These are phyloP conservation scores for Arthroderma sp. DNA, from an alignment of 2,329 filamentous ascomycete genomes.

Conservation along the genomic window DNA sequence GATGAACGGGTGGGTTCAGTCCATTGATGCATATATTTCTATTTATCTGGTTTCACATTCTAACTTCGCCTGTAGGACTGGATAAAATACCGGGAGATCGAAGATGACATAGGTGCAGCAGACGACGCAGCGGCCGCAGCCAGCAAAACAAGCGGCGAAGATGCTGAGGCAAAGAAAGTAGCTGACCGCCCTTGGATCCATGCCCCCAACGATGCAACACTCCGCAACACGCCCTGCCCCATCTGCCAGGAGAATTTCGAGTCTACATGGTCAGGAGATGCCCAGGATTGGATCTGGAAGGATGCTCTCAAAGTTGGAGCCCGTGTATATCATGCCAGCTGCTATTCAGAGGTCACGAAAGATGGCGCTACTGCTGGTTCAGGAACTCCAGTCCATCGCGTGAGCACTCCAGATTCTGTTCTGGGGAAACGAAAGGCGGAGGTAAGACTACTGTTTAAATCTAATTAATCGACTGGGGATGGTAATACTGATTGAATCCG, in stretches of 20 bases:
- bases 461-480: neutral
- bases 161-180: conserved; percentile 37
- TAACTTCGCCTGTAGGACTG: conserved; percentile 50
- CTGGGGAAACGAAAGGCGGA: conserved; percentile 66
- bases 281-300: conserved; percentile 94
- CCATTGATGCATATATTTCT: neutral
- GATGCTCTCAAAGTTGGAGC: conserved; percentile 68
- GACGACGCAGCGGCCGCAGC: conserved; percentile 28
- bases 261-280: conserved; percentile 80
- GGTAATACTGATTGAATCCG: neutral
- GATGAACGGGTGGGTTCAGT: conserved; percentile 58
- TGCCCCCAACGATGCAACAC: conserved; percentile 64
- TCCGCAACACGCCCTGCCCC: conserved; percentile 67
- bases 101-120: conserved; percentile 46
- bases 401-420: conserved; percentile 48
- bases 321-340: conserved; percentile 79
- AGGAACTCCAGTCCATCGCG: conserved; percentile 20
- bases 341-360: conserved; percentile 68
- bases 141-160: conserved; percentile 27
- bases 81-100: conserved; percentile 69
- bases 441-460: conserved; percentile 24
- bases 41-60: conserved; percentile 12
- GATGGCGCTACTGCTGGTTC: conserved; percentile 32
- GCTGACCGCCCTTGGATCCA: conserved; percentile 59
- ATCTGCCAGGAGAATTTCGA: conserved; percentile 95